Base-by-base conservation (phyloP, 192 early-diverging fungal genomes). In the Rhizophagus prolifer region DNA sequence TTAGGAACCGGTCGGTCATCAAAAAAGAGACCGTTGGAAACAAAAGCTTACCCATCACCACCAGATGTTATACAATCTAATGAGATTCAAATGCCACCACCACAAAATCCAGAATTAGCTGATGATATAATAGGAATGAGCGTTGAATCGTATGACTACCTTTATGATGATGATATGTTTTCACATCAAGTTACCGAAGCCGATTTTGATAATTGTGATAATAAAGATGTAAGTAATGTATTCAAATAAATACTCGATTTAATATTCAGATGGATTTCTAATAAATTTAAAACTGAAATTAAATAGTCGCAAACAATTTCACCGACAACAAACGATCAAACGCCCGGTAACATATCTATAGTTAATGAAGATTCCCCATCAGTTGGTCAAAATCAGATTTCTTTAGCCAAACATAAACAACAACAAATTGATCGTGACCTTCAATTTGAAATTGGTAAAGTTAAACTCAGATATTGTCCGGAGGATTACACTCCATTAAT, bases 41-140 rank as follows among this genome's bases (percentile, higher is more conserved):
- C 54, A 61, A 58, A 58, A 23, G 72, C 72, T 9, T 74, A 74
- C 8, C 72, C 72, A 13, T 74, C 72, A 2, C 72, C 72, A 3
- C 72, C 72, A 0, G 72, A 74, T 23, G 72, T 25, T 36, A 25
- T 61, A 5, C 50, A n/a, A 19, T 19, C 70, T 8, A 34, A 31
- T 58, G 70, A 72, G 34, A 10, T 28, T 9, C 25, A 31, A 14
- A 26, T 58, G 9, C 34, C 34, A 12, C 65, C 1, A 1, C 65
- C 21, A n/a, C 30, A 34, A n/a, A 67, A 38, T 41, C 1, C 41
- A 44, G 41, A 44, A 12, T 44, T 44, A 12, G 1, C 41, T 44
- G 65, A 67, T 36, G 19, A 41, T 3, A 67, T 38, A n/a, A 38
- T 38, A 4, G 34, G 16, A n/a, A 38, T 41, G 36, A 6, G 5